phyloP scores from a whole-genome alignment of 257 asterid genomes.

The Salvia splendens region DNA sequence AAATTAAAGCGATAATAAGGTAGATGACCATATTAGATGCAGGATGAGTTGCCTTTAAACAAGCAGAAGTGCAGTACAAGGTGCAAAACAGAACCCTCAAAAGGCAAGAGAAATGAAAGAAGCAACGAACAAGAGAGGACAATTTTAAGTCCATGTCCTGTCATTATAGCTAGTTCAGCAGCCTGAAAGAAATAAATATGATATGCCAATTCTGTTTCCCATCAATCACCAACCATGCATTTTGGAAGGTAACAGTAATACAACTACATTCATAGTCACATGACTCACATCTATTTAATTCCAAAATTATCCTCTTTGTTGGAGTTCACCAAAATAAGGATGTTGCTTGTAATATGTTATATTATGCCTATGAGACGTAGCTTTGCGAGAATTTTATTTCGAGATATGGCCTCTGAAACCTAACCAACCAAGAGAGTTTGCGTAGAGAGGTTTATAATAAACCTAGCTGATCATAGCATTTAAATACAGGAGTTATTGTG shows the following conservation, averaged over 20 bases:
- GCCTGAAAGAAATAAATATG: constrained; percentile 27
- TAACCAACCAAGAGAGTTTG: background rate
- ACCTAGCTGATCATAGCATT: background rate
- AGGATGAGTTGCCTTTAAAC: constrained; percentile 22
- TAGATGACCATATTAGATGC: constrained; percentile 13
- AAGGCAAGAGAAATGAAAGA: constrained; percentile 24
- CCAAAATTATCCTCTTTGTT: constrained; percentile 4
- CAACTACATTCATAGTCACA: constrained; percentile 15
- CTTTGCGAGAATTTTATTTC: background rate
- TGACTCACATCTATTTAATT: constrained; percentile 4
- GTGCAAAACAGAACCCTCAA: constrained; percentile 17
- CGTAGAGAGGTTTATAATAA: background rate
- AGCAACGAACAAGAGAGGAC: constrained; percentile 16
- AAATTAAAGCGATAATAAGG: constrained; percentile 25
- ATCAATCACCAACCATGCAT: constrained; percentile 22
- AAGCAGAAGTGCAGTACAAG: constrained; percentile 18
- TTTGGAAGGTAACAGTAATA: constrained; percentile 21
- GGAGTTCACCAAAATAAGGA: background rate
- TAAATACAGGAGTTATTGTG: background rate
- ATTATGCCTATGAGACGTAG: background rate
- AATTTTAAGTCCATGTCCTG: constrained; percentile 15
- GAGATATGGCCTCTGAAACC: background rate
- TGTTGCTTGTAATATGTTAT: background rate
- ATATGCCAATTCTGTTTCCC: background rate
- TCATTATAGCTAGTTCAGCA: constrained; percentile 12